These are phyloP conservation scores for Blastobotrys buckinghamii DNA, from an alignment of 1,139 yeast genomes.

Conservation along the genomic window DNA sequence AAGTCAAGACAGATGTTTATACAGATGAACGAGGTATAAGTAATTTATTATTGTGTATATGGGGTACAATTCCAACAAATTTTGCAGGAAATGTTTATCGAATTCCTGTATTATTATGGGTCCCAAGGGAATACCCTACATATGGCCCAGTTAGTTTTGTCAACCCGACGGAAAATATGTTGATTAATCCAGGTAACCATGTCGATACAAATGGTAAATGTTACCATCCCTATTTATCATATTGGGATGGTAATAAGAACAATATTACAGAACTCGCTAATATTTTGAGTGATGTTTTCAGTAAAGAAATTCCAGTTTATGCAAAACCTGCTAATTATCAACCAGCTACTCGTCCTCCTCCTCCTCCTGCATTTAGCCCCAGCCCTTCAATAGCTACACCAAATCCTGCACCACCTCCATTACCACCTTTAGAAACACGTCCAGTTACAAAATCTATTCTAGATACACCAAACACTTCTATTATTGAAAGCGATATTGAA, in stretches of 20 bases:
- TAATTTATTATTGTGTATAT: slow-evolving; percentile 54
- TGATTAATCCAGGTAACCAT: slow-evolving; percentile 54
- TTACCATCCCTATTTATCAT: slow-evolving; percentile 60
- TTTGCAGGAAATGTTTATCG: slow-evolving; percentile 33
- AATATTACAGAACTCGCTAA: slow-evolving; percentile 38
- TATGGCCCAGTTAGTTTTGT: slow-evolving; percentile 60
- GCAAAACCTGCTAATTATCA: slow-evolving; percentile 34
- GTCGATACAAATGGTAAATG: slow-evolving; percentile 71
- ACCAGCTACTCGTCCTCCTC: slow-evolving; percentile 11
- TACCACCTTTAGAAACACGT: neutral
- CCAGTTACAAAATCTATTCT: neutral
- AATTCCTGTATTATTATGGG: slow-evolving; percentile 70
- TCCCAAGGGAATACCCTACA: slow-evolving; percentile 65
- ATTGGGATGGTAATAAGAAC: slow-evolving; percentile 42
- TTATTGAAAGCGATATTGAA: slow-evolving; percentile 11
- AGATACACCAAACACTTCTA: slow-evolving; percentile 2
- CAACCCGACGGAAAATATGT: slow-evolving; percentile 44
- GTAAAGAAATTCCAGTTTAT: slow-evolving; percentile 47
- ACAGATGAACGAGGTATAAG: slow-evolving; percentile 56
- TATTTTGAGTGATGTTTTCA: slow-evolving; percentile 39
- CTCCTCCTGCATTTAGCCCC: slow-evolving; percentile 7
- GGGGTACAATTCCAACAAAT: slow-evolving; percentile 47
- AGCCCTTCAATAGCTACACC: slow-evolving; percentile 1
- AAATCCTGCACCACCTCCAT: slow-evolving; percentile 7
- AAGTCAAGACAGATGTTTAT: slow-evolving; percentile 66